Conservation (phyloP, 192 early-diverging fungal species). For the Linnemannia exigua region DNA sequence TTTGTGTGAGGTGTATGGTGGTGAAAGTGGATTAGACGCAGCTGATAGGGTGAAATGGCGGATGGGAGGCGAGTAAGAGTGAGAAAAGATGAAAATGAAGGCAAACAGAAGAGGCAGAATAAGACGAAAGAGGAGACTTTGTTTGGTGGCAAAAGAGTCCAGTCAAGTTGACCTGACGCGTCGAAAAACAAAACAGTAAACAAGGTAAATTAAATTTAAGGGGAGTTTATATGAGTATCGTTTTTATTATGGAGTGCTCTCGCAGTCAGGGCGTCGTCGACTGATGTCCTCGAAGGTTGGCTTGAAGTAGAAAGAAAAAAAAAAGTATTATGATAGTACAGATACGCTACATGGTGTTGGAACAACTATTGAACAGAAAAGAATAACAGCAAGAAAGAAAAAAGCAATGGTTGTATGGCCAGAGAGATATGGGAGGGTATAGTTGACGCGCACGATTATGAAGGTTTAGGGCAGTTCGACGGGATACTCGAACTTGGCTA, state of each 20-base stretch:
- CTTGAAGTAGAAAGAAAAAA: neutral
- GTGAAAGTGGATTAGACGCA: neutral
- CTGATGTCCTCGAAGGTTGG: neutral
- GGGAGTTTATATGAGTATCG: neutral
- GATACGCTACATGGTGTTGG: conserved; percentile 27
- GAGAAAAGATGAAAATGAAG: neutral
- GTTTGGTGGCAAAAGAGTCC: conserved; percentile 35
- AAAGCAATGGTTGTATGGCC: neutral
- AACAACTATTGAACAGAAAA: conserved; percentile 14
- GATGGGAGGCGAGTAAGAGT: neutral
- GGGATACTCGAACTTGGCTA: conserved; percentile 53
- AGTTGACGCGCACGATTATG: conserved; percentile 1
- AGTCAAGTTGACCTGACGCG: conserved; percentile 9
- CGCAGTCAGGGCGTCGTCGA: conserved; percentile 6
- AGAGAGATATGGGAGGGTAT: conserved; percentile 6
- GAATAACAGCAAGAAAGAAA: neutral
- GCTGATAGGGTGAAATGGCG: neutral
- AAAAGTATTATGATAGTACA: conserved; percentile 13
- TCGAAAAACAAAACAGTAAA: conserved; percentile 25
- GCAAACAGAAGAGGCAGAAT: neutral
- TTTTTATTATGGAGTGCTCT: neutral
- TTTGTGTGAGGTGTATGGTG: neutral
- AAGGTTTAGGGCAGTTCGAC: conserved; percentile 32
- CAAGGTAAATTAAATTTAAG: conserved; percentile 23
- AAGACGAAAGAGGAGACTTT: neutral